Base-by-base conservation (phyloP, 2,329 filamentous ascomycete genomes). In the Davidsoniella neocaledoniae region DNA sequence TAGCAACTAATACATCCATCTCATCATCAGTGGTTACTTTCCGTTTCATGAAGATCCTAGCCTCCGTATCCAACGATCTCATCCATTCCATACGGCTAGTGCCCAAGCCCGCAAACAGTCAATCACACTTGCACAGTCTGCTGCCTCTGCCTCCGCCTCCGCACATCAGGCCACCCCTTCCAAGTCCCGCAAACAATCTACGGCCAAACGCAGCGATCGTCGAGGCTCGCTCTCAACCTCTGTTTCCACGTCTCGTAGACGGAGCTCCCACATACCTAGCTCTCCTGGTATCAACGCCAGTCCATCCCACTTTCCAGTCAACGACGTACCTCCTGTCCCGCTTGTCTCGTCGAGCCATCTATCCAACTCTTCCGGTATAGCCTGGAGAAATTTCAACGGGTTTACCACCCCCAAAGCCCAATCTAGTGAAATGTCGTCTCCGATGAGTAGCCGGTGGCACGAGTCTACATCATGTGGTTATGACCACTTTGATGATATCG, bases 31-130 rank as follows among this genome's bases (percentile, higher is more conserved):
- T 59, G 75, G 71, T 25, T 79, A 79, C 57, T 79, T 79, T 56
- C 74, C 75, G 16, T 61, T 72, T 29, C 74, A 78, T 61, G 75
- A 78, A 60, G 72, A 78, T 47, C 68, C 71, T 40, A 62, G 60
- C 46, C 58, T 60, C 50, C 65, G 68, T 48, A 58, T 73, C 16
- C 68, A 69, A 53, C 68, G 66, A 43, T 65, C 71, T 50, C 73
- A 77, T 54, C 72, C 72, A 1, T 76, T 76, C 56, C 64, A 61
- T 43, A 59, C 62, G 6, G 55, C 48, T 36, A 50, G 48, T 33
- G 51, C 43, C 12, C 39, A 53, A 38, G 51, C 51, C 21, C 40
- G 51, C 17, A 46, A 50, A 14, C 48, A 53, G 23, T 50, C 48
- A 37, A 53, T 53, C 3, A 53, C 43, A 17, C 44, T 53, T 25